A percentile compares a stretch with the other conserved stretches of the same genome.
phyloP scores from a whole-genome alignment of 371 early-diverging fungal species.

The Rhizopus stolonifer region DNA sequence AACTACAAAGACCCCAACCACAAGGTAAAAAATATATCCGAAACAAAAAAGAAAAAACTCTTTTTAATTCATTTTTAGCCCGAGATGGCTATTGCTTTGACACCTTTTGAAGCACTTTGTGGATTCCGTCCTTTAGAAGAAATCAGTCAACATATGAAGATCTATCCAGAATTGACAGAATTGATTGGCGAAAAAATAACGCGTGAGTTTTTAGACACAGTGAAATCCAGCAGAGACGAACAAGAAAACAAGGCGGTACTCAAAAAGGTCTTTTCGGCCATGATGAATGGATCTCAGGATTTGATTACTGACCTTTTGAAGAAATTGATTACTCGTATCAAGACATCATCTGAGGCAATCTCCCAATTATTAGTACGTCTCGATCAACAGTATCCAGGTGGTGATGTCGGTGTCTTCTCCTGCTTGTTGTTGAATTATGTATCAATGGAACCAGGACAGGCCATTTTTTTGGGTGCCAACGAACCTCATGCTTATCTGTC shows the following conservation, averaged over 20 bases:
- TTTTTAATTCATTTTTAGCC: conserved; percentile 57
- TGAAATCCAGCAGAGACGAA: conserved; percentile 26
- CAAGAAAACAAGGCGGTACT: conserved; percentile 57
- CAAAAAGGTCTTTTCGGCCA: conserved; percentile 61
- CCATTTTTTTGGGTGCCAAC: conserved; percentile 94
- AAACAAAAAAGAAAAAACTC: background rate
- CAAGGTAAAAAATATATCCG: conserved; percentile 32
- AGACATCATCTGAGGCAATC: conserved; percentile 19
- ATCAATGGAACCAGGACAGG: conserved; percentile 78
- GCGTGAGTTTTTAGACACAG: conserved; percentile 32
- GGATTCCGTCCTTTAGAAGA: conserved; percentile 91
- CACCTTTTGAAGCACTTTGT: conserved; percentile 92
- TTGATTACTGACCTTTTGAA: conserved; percentile 53
- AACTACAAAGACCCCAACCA: conserved; percentile 79
- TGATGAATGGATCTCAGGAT: conserved; percentile 66
- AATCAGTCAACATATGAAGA: conserved; percentile 63
- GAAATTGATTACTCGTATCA: conserved; percentile 53
- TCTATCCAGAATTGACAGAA: conserved; percentile 75
- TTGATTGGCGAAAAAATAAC: conserved; percentile 59
- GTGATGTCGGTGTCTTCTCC: conserved; percentile 90
- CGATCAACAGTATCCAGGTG: conserved; percentile 81
- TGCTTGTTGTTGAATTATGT: conserved; percentile 88
- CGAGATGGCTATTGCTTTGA: conserved; percentile 97
- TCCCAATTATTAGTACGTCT: conserved; percentile 75
- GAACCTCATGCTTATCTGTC: conserved; percentile 97